Conservation (phyloP, 2,329 filamentous ascomycete species). For the Hypoxylon sp. region DNA sequence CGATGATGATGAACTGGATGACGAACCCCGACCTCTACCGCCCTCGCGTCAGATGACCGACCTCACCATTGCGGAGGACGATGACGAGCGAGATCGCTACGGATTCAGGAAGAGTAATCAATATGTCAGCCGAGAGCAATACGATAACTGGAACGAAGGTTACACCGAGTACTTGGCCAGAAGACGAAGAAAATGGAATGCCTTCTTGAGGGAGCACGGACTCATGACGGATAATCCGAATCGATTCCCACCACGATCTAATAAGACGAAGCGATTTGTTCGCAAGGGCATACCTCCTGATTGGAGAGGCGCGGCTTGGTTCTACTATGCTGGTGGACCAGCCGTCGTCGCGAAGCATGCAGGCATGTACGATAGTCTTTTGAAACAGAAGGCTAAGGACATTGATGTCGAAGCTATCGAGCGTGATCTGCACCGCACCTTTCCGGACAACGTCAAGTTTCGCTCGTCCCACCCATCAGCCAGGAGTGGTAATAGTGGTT, state of each 20-base stretch:
- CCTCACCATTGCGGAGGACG: slow-evolving; percentile 54
- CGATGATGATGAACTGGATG: slow-evolving; percentile 9
- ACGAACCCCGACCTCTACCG: slow-evolving; percentile 25
- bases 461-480: slow-evolving; percentile 64
- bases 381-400: slow-evolving; percentile 70
- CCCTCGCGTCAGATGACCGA: slow-evolving; percentile 43
- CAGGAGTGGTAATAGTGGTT: slow-evolving; percentile 47
- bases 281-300: slow-evolving; percentile 94
- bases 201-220: slow-evolving; percentile 78
- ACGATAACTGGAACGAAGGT: slow-evolving; percentile 79
- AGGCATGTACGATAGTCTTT: slow-evolving; percentile 77
- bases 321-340: slow-evolving; percentile 91
- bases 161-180: slow-evolving; percentile 81
- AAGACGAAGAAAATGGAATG: slow-evolving; percentile 82
- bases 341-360: slow-evolving; percentile 78
- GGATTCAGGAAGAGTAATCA: slow-evolving; percentile 91
- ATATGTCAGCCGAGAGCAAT: slow-evolving; percentile 77
- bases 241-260: slow-evolving; percentile 80
- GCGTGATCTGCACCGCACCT: slow-evolving; percentile 90
- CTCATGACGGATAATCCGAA: slow-evolving; percentile 76
- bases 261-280: slow-evolving; percentile 88
- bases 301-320: slow-evolving; percentile 96
- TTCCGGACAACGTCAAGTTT: slow-evolving; percentile 92
- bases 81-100: slow-evolving; percentile 77
- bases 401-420: slow-evolving; percentile 91